phyloP scores from a whole-genome alignment of 805 yeast genomes.

The Sungouiella blattae region DNA sequence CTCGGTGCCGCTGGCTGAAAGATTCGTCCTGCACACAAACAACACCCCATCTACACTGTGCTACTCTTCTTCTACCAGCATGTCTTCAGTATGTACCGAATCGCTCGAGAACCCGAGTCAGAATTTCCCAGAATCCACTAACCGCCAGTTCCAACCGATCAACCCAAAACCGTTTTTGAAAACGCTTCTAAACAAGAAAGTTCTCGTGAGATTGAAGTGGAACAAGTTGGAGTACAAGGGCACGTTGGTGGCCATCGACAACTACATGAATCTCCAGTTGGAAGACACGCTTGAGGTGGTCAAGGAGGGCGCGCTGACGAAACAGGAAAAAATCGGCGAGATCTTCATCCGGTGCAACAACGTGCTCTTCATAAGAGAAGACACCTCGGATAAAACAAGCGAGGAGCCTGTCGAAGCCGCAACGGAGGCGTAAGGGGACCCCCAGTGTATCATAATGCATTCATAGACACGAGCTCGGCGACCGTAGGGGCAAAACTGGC shows the following conservation, averaged over 20 bases:
- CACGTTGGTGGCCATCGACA: slow-evolving; percentile 71
- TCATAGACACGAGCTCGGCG: too few relatives aligned
- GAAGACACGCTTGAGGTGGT: slow-evolving; percentile 51
- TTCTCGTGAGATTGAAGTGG: slow-evolving; percentile 83
- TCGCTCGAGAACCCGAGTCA: too few relatives aligned
- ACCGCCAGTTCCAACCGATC: slow-evolving; percentile 51
- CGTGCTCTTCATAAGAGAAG: slow-evolving; percentile 69
- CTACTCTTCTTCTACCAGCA: background rate
- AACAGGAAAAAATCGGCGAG: slow-evolving; percentile 54
- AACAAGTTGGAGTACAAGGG: slow-evolving; percentile 88
- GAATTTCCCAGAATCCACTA: background rate
- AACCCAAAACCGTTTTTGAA: slow-evolving; percentile 90
- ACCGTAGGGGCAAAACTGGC: too few relatives aligned
- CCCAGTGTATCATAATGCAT: too few relatives aligned
- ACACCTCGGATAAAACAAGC: too few relatives aligned
- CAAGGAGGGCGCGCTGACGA: slow-evolving; percentile 38
- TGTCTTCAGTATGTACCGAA: slow-evolving; percentile 3
- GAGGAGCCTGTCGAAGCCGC: too few relatives aligned
- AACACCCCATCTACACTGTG: background rate
- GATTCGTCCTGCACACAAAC: too few relatives aligned
- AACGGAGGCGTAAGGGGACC: too few relatives aligned
- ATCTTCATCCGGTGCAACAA: slow-evolving; percentile 88
- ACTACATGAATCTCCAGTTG: slow-evolving; percentile 86
- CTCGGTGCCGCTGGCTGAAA: too few relatives aligned
- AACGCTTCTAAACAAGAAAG: slow-evolving; percentile 65